A percentile compares a stretch with the other conserved stretches of the same genome.
Conservation (phyloP, 345 rosid genomes). For the Moricandia moricandioides region DNA sequence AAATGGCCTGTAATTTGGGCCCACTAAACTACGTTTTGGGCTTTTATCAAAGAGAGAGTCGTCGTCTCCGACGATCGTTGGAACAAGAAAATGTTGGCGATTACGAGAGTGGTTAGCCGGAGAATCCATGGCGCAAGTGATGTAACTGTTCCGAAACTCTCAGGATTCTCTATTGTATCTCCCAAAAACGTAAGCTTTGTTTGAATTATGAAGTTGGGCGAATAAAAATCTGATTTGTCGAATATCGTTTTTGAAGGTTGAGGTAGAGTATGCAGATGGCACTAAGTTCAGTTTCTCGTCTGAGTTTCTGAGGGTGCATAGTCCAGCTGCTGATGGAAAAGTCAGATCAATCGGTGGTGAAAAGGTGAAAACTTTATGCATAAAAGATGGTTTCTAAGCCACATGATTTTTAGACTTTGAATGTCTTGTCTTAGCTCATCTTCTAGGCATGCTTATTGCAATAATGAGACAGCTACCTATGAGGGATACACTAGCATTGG, state of each 20-base stretch:
- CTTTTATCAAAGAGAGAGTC: background rate
- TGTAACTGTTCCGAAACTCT: conserved; percentile 43
- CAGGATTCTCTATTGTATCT: conserved; percentile 50
- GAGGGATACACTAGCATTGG: conserved; percentile 8
- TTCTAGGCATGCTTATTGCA: background rate
- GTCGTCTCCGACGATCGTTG: conserved; percentile 21
- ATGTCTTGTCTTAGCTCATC: background rate
- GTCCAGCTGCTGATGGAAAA: conserved; percentile 95
- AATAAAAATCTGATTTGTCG: conserved; percentile 14
- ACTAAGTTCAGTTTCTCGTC: conserved; percentile 64
- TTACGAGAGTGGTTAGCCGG: conserved; percentile 38
- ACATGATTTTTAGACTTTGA: background rate
- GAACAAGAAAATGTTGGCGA: conserved; percentile 28
- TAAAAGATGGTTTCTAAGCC: background rate
- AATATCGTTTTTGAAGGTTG: conserved; percentile 51
- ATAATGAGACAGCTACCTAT: conserved; percentile 15
- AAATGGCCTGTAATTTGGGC: background rate
- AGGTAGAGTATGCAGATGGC: conserved; percentile 71
- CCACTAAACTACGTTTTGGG: background rate
- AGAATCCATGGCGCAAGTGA: conserved; percentile 40
- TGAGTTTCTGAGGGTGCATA: conserved; percentile 70
- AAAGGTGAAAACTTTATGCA: conserved; percentile 47
- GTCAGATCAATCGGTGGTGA: conserved; percentile 76
- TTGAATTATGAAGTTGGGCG: background rate
- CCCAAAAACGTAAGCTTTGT: conserved; percentile 61